Conservation (phyloP, 2,329 filamentous ascomycete species). For the Penicillium sp. region DNA sequence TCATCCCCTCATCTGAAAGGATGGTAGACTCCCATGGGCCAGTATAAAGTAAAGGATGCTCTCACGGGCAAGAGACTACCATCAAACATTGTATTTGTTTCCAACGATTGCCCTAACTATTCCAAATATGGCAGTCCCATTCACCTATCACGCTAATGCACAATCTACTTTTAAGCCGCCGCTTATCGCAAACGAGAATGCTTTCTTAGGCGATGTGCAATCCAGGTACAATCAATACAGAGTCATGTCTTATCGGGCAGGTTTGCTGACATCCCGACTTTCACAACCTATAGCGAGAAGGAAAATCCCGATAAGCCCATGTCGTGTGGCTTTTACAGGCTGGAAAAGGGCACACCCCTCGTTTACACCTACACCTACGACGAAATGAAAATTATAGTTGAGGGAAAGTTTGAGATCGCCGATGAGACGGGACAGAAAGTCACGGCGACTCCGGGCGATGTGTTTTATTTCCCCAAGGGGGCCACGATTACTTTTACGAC, state of each 20-base stretch:
- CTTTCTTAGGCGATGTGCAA: slow-evolving; percentile 63
- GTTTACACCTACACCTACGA: slow-evolving; percentile 69
- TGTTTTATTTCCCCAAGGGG: slow-evolving; percentile 68
- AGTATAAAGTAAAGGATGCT: slow-evolving; percentile 1
- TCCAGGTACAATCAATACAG: slow-evolving; percentile 44
- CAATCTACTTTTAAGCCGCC: slow-evolving; percentile 63
- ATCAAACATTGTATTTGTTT: background rate
- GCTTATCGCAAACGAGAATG: slow-evolving; percentile 66
- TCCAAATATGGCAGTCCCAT: slow-evolving; percentile 39
- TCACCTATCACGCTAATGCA: slow-evolving; percentile 58
- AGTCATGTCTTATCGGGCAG: background rate
- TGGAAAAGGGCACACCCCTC: slow-evolving; percentile 66
- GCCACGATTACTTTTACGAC: slow-evolving; percentile 66
- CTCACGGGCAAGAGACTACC: background rate
- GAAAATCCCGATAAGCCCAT: slow-evolving; percentile 60
- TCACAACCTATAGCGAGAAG: slow-evolving; percentile 45
- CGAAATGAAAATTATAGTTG: slow-evolving; percentile 72
- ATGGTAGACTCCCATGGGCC: background rate
- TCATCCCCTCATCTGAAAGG: slow-evolving; percentile 10
- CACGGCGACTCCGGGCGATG: slow-evolving; percentile 61
- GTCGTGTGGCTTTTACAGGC: slow-evolving; percentile 63
- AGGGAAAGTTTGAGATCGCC: slow-evolving; percentile 64
- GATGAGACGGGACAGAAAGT: slow-evolving; percentile 63
- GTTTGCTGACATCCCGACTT: background rate
- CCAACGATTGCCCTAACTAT: background rate